Conservation (phyloP, 768 basidiomycete genomes). For the Steccherinum ochraceum region DNA sequence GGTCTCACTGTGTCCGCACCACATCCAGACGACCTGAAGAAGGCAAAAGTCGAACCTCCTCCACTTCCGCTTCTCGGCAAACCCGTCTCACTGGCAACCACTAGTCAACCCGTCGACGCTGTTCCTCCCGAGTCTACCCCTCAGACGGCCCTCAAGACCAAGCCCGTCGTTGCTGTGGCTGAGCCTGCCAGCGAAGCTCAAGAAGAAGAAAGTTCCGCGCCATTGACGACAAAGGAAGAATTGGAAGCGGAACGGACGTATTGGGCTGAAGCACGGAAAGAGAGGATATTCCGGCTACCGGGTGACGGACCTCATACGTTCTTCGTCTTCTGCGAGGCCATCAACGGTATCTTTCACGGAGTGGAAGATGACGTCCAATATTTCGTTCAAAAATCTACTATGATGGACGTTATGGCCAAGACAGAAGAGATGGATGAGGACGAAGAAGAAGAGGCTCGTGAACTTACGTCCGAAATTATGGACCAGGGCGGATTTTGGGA, state of each 20-base stretch:
- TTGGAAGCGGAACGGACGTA: not conserved
- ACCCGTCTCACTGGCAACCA: not conserved
- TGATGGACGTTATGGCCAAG: not conserved
- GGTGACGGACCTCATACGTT: not conserved
- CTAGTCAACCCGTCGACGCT: not conserved
- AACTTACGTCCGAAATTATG: constrained; percentile 10
- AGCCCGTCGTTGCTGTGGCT: too few relatives aligned
- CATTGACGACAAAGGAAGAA: not conserved
- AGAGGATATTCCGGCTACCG: not conserved
- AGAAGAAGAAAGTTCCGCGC: not conserved
- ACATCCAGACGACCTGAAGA: not conserved
- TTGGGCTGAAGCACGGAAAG: not conserved
- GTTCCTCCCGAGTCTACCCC: not conserved
- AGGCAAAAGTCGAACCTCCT: not conserved
- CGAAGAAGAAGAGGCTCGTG: not conserved
- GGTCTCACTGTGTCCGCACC: not conserved
- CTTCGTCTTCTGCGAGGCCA: not conserved
- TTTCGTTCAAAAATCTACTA: not conserved
- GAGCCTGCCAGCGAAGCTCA: not conserved
- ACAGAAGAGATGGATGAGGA: not conserved
- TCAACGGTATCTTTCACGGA: not conserved
- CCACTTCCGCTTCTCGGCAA: not conserved
- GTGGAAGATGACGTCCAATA: not conserved
- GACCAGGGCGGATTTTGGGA: not conserved
- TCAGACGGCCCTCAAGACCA: not conserved